Evolutionary conservation across 2,329 filamentous ascomycete genomes (phyloP), one percentile per base, ranked within the genome.

Genomic region (Aspergillus fijiensis): DNA sequence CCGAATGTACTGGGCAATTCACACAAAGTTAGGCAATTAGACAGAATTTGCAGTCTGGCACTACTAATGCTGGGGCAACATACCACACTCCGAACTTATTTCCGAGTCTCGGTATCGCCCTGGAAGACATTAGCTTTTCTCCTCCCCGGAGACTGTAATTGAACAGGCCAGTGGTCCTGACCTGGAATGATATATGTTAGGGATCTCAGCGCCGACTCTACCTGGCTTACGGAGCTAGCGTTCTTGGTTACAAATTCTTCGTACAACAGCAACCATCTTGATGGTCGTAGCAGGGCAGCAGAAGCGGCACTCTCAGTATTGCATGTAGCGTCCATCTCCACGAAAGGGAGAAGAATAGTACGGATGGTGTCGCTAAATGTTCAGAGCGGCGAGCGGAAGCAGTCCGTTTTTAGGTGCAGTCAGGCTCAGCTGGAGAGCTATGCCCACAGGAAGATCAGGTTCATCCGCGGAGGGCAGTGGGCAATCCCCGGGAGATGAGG

Each of bases 131-230:
- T 42, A 58, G 59, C 63, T 55, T 35, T 60, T 21, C n/a, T 56
- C 42, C 45, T 51, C 31, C 23, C 51, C 31, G 50, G 9, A 21
- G 31, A 51, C 5, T 55, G 10, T 23, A 21, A 25, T 11, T 25
- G 47, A 25, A 55, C 7, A 19, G 27, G 10, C 9, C 48, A 21
- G 48, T 33, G 19, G 23, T 45, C 33, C 55, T 57, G 51, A 74
- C 90, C 93, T 60, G 94, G 95, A 53, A 98, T 95, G 66, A 99
- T 92, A 75, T 99, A 99, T 51, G 94, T 97, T 65, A 99, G 80
- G 29, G 92, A 96, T 45, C 95, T 87, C 72, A 99, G 80, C 14
- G 92, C 92, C 64, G 91, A 96, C 80, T 99, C 95, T 64, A 99
- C 94, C 80, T 96, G 93, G 53, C 92, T 91, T 56, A 99, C 92